phyloP scores from a whole-genome alignment of 192 early-diverging fungal species.

The Thoreauomyces humboldtii region DNA sequence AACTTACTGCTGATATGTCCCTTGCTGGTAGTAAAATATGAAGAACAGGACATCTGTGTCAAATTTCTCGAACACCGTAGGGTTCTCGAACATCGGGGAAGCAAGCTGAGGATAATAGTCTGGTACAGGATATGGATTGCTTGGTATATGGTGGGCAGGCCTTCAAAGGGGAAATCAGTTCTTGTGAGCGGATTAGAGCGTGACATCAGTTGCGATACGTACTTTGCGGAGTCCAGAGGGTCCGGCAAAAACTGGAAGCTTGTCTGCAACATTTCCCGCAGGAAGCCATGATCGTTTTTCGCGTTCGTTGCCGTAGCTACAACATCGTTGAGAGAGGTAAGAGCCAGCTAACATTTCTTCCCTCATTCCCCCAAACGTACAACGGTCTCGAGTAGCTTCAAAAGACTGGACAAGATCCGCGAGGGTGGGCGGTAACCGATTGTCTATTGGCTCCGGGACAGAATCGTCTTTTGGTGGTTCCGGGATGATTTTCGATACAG shows the following conservation, averaged over 20 bases:
- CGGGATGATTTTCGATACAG: no score
- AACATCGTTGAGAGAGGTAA: no score
- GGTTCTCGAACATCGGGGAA: conserved; percentile 75
- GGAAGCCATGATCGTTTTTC: conserved; percentile 38
- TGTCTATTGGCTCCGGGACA: conserved; percentile 42
- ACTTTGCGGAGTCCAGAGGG: conserved; percentile 80
- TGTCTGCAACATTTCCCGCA: conserved; percentile 78
- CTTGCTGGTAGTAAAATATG: conserved; percentile 97
- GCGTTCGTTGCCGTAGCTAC: conserved; percentile 23
- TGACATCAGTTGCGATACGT: no score
- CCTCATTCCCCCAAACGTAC: no score
- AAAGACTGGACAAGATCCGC: conserved; percentile 67
- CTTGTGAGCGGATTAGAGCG: no score
- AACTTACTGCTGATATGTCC: conserved; percentile 92
- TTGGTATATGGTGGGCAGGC: conserved; percentile 69
- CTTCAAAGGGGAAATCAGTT: conserved; percentile 26
- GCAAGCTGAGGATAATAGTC: conserved; percentile 87
- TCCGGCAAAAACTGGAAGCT: conserved; percentile 83
- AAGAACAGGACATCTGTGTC: conserved; percentile 95
- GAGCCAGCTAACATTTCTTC: no score
- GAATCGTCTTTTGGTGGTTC: conserved; percentile 16
- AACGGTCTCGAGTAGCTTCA: conserved; percentile 63
- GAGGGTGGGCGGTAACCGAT: conserved; percentile 61
- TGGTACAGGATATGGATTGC: conserved; percentile 78
- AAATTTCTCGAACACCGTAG: conserved; percentile 84